Conservation (phyloP, 345 rosid species). For the Syzygium oleosum region DNA sequence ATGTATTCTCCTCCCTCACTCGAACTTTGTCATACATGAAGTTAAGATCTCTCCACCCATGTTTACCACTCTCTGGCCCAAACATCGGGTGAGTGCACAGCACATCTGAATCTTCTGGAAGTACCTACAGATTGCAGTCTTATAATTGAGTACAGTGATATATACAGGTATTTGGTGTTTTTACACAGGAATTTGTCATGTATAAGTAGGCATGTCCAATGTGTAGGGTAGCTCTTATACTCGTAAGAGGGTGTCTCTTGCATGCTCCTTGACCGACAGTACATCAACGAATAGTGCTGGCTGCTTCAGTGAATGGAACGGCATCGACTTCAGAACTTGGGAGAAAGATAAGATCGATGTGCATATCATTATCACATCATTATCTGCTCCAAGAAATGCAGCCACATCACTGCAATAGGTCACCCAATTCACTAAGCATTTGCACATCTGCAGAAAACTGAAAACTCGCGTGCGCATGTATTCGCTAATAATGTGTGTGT, state of each 20-base stretch:
- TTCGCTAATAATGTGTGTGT: background rate
- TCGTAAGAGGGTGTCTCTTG: slow-evolving; percentile 32
- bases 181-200: background rate
- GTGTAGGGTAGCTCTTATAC: slow-evolving; percentile 2
- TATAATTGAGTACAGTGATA: background rate
- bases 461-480: background rate
- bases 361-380: slow-evolving; percentile 42
- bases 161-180: background rate
- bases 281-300: slow-evolving; percentile 51
- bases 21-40: slow-evolving; percentile 47
- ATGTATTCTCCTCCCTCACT: slow-evolving; percentile 18
- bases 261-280: slow-evolving; percentile 50
- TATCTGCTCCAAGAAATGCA: slow-evolving; percentile 27
- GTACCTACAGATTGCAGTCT: slow-evolving; percentile 8
- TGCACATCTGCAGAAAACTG: background rate
- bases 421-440: background rate
- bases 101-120: slow-evolving; percentile 37
- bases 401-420: slow-evolving; percentile 15
- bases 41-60: slow-evolving; percentile 39
- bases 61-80: slow-evolving; percentile 56
- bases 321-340: slow-evolving; percentile 28
- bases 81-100: slow-evolving; percentile 70
- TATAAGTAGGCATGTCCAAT: background rate
- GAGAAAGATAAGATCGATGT: slow-evolving; percentile 41
- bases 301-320: slow-evolving; percentile 23